Evolutionary conservation across 257 asterid species (phyloP).

Genomic region (Forsythia suspensa): DNA sequence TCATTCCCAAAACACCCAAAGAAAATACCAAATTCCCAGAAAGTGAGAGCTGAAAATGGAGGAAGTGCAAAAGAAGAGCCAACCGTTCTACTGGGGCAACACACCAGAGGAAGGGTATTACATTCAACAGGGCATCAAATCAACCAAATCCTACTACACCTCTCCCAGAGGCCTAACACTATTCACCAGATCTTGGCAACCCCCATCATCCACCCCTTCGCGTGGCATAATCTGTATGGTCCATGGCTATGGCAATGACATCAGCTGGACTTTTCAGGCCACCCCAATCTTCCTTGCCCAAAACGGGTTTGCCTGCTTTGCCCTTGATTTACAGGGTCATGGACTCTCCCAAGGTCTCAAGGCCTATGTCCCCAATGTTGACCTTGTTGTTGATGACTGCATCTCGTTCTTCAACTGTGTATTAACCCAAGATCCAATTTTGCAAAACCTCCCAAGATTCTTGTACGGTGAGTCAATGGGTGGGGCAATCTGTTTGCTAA

Average conservation of each 20-base stretch:
- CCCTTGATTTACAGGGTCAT: constrained; percentile 91
- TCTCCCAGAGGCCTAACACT: constrained; percentile 67
- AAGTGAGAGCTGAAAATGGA: constrained; percentile 32
- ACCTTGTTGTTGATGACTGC: constrained; percentile 59
- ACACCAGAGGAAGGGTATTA: constrained; percentile 69
- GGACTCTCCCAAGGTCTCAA: constrained; percentile 83
- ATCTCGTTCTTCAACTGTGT: constrained; percentile 42
- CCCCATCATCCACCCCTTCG: constrained; percentile 41
- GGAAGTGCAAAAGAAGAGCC: constrained; percentile 27
- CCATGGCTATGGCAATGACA: constrained; percentile 90
- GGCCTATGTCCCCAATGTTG: constrained; percentile 74
- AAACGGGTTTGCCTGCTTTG: constrained; percentile 74
- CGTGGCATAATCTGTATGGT: constrained; percentile 80
- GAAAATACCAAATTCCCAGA: not conserved
- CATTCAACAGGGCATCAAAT: constrained; percentile 51
- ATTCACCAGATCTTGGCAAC: constrained; percentile 80
- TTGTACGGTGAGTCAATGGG: constrained; percentile 85
- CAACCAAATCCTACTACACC: constrained; percentile 53
- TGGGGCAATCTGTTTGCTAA: constrained; percentile 75
- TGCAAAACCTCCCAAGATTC: constrained; percentile 39
- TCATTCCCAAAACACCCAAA: not conserved
- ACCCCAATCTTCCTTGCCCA: constrained; percentile 84
- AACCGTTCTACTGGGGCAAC: constrained; percentile 71
- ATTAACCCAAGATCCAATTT: constrained; percentile 35
- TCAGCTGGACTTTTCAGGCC: constrained; percentile 88